Conservation (phyloP, 768 basidiomycete genomes). For the Lactarius quietus region DNA sequence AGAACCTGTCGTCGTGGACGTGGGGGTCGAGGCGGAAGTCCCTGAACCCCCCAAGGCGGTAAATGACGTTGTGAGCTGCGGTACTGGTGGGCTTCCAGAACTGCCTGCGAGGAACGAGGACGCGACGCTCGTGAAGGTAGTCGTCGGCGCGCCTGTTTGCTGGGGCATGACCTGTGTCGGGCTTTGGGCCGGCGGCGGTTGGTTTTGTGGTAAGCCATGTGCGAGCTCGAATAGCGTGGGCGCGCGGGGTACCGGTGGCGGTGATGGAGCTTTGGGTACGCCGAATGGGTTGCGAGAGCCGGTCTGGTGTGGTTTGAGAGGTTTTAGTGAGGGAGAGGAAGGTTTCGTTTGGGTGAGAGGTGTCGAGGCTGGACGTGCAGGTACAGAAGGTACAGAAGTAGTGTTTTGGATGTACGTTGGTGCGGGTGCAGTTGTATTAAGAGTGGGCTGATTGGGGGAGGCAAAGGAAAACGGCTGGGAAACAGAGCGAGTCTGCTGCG, state of each 20-base stretch:
- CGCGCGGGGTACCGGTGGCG: slow-evolving; percentile 64
- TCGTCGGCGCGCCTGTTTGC: slow-evolving; percentile 19
- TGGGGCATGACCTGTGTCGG: slow-evolving; percentile 23
- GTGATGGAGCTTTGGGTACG: slow-evolving; percentile 51
- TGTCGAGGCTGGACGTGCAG: slow-evolving; percentile 67
- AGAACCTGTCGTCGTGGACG: slow-evolving; percentile 41
- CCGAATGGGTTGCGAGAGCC: slow-evolving; percentile 97
- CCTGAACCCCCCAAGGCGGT: slow-evolving; percentile 14
- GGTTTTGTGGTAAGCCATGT: slow-evolving; percentile 38
- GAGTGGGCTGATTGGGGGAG: slow-evolving; percentile 1
- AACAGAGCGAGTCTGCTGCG: background rate
- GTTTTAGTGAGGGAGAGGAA: slow-evolving; percentile 48
- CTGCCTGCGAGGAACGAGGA: slow-evolving; percentile 61
- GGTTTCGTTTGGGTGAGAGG: slow-evolving; percentile 50
- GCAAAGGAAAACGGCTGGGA: slow-evolving; percentile 16
- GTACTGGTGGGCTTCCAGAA: slow-evolving; percentile 28
- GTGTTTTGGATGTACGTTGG: slow-evolving; percentile 22
- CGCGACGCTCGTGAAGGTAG: slow-evolving; percentile 62
- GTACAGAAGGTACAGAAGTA: slow-evolving; percentile 32
- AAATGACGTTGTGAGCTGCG: slow-evolving; percentile 24
- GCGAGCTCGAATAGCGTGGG: slow-evolving; percentile 82
- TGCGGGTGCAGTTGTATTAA: slow-evolving; percentile 18
- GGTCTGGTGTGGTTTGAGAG: slow-evolving; percentile 83
- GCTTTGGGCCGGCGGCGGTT: slow-evolving; percentile 8
- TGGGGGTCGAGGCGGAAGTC: slow-evolving; percentile 20